Base-by-base conservation (phyloP, 2,329 filamentous ascomycete species). In the Epichloe typhina region DNA sequence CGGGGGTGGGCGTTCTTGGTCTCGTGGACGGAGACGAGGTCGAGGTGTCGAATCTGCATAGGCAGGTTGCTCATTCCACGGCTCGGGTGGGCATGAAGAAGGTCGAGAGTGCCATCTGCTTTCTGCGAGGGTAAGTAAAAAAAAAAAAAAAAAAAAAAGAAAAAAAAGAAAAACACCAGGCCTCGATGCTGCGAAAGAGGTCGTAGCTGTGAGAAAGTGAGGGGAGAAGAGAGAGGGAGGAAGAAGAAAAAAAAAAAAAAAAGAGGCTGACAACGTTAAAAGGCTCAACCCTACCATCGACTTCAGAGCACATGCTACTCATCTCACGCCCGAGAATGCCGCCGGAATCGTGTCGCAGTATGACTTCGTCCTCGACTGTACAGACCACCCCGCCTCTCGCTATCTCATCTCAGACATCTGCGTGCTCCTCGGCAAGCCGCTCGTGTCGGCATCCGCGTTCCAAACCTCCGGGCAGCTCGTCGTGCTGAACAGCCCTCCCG, bases 401-500 rank as follows among this genome's bases (percentile, higher is more conserved):
- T 97, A 98, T 64, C 77, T 97, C 44, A 87, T 97, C 56, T 95
- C 88, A 0, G 93, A 98, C 63, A 79, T 86, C 15, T 94, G 88
- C 58, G 85, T 96, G 9, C 72, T 95, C 4, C 73, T 90, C 0
- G 70, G 75, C 2, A 93, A 88, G 61, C 82, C 88, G 0, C 77
- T 98, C 15, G 80, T 97, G 12, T 95, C 89, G 3, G 93, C 91
- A 1, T 94, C 90, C 0, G 91, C 93, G 0, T 76, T 97, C 23
- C 82, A 88, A 17, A 88, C 84, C 0, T 90, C 95, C 52, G 93
- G 93, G 2, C 91, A 97, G 67, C 75, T 97, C 3, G 86, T 94
- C 58, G 79, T 95, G 0, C 75, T 97, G 48, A 96, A 97, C 66
- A 82, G 83, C 53, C 90, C 90, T 2, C 79, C 88, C 1, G 83